phyloP scores from a whole-genome alignment of 2,329 filamentous ascomycete genomes.

The Trichoderma sp. region DNA sequence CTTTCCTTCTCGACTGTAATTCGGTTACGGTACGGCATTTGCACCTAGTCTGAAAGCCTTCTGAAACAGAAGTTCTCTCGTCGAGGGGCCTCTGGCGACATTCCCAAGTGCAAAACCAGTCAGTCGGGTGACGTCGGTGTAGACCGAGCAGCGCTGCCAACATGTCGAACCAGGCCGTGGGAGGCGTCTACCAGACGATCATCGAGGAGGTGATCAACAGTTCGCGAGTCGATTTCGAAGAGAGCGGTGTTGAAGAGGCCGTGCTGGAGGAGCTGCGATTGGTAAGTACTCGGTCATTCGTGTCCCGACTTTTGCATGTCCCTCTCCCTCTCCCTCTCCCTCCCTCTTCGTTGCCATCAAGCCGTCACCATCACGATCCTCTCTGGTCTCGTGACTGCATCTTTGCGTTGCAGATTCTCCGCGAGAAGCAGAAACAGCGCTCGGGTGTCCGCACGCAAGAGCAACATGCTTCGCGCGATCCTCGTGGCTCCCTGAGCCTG shows the following conservation, averaged over 20 bases:
- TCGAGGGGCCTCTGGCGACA: background rate
- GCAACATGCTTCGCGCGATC: constrained; percentile 27
- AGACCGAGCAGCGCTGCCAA: constrained; percentile 35
- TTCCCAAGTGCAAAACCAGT: constrained; percentile 17
- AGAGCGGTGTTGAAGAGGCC: constrained; percentile 86
- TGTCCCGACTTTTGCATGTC: background rate
- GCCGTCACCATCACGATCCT: background rate
- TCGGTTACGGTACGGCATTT: constrained; percentile 1
- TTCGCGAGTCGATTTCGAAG: constrained; percentile 94
- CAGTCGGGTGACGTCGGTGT: constrained; percentile 22
- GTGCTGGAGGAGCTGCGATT: constrained; percentile 85
- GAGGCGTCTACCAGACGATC: constrained; percentile 77
- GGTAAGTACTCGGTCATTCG: constrained; percentile 61
- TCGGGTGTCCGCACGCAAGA: background rate
- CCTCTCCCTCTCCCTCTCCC: background rate
- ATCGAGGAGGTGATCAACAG: constrained; percentile 87
- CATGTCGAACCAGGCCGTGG: constrained; percentile 67
- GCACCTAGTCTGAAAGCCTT: background rate
- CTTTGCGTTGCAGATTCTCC: background rate
- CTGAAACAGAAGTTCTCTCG: background rate
- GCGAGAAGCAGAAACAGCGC: background rate
- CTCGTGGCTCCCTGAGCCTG: constrained; percentile 39
- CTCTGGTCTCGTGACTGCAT: background rate
- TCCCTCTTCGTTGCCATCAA: constrained; percentile 1
- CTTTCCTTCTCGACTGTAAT: background rate